phyloP scores from a whole-genome alignment of 495 filamentous ascomycete genomes.

The Coniosporium apollinis region DNA sequence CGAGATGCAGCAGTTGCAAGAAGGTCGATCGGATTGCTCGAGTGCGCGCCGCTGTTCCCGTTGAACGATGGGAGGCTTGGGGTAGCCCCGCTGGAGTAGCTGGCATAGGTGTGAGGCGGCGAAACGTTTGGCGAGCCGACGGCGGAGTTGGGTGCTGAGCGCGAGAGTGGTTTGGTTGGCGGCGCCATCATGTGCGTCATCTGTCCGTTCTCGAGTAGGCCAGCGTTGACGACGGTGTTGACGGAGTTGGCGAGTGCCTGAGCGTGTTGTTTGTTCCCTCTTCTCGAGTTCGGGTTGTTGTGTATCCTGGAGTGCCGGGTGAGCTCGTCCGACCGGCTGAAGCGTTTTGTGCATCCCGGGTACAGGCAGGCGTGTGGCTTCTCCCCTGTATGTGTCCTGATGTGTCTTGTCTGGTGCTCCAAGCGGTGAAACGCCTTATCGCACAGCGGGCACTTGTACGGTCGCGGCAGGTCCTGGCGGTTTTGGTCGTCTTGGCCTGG shows the following conservation, averaged over 20 bases:
- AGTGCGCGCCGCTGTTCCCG: conserved; percentile 24
- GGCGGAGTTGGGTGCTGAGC: conserved; percentile 80
- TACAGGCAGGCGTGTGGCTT: conserved; percentile 94
- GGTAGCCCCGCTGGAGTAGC: conserved; percentile 50
- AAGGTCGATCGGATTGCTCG: conserved; percentile 47
- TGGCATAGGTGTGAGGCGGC: conserved; percentile 76
- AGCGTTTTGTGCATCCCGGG: conserved; percentile 91
- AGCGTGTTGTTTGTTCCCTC: conserved; percentile 65
- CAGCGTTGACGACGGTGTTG: conserved; percentile 30
- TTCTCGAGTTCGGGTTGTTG: conserved; percentile 92
- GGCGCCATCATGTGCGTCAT: conserved; percentile 61
- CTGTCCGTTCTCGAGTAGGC: conserved; percentile 28
- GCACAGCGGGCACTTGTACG: conserved; percentile 96
- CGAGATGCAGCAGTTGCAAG: conserved; percentile 82
- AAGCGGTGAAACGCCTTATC: conserved; percentile 98
- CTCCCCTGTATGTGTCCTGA: conserved; percentile 94
- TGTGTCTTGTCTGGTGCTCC: conserved; percentile 95
- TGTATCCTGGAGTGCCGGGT: conserved; percentile 96
- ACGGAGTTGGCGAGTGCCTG: conserved; percentile 31
- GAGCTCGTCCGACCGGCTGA: conserved; percentile 91
- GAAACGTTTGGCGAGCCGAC: conserved; percentile 89
- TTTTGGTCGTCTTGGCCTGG: conserved; percentile 27
- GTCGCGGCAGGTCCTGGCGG: conserved; percentile 72
- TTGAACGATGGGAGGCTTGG: conserved; percentile 46
- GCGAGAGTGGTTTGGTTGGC: conserved; percentile 55